Evolutionary conservation across 2,329 filamentous ascomycete species (phyloP).

Genomic region (Calonectria pseudoturangicola): DNA sequence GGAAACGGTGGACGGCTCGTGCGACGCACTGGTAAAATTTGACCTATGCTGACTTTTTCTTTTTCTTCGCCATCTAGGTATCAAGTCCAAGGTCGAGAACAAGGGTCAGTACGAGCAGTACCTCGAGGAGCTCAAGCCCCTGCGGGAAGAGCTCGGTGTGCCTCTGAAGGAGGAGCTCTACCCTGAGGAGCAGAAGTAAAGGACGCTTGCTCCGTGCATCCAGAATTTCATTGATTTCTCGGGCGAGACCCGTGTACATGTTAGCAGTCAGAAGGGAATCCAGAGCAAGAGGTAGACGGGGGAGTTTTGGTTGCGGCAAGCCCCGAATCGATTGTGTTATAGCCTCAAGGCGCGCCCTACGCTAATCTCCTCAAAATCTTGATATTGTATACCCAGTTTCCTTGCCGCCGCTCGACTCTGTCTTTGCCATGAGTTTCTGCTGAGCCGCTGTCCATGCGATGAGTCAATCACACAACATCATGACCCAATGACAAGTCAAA

Average conservation of each 20-base stretch:
- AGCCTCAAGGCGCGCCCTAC: constrained; percentile 50
- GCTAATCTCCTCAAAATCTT: constrained; percentile 49
- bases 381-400: constrained; percentile 45
- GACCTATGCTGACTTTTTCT: constrained; percentile 45
- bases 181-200: constrained; percentile 75
- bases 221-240: constrained; percentile 46
- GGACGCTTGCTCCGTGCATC: constrained; percentile 39
- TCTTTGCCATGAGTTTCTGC: not conserved
- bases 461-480: not conserved
- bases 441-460: not conserved
- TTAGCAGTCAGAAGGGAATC: constrained; percentile 55
- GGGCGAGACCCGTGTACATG: constrained; percentile 61
- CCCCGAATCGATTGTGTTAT: constrained; percentile 59
- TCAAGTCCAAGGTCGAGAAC: constrained; percentile 99
- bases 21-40: constrained; percentile 3
- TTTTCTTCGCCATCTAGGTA: constrained; percentile 74
- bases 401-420: not conserved
- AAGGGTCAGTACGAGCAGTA: constrained; percentile 97
- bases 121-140: constrained; percentile 91
- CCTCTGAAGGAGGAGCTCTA: constrained; percentile 94
- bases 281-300: constrained; percentile 56
- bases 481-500: not conserved
- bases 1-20: constrained; percentile 26
- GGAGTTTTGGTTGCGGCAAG: constrained; percentile 56
- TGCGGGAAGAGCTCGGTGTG: constrained; percentile 95